Conservation (phyloP, 2,329 filamentous ascomycete genomes). For the Colletotrichum neosansevieriae region DNA sequence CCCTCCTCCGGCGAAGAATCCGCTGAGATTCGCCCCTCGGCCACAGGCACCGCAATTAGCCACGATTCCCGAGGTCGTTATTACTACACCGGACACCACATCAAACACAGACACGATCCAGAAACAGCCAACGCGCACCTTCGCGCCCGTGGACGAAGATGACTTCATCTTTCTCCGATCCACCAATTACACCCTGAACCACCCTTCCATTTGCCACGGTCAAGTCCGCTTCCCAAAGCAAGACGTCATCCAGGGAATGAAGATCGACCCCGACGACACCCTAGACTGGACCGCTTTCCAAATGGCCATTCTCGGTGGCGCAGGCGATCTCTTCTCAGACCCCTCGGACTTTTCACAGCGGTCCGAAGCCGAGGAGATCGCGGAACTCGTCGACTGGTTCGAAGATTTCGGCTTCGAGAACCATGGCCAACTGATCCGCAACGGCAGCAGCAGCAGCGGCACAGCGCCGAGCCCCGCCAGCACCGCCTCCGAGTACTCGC, state of each 20-base stretch:
- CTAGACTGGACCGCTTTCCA: conserved; percentile 75
- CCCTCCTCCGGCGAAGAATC: conserved; percentile 49
- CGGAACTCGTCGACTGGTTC: conserved; percentile 65
- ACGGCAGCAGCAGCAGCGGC: background rate
- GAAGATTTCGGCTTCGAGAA: conserved; percentile 61
- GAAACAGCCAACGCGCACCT: conserved; percentile 13
- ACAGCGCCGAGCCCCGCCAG: background rate
- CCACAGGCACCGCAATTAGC: conserved; percentile 47
- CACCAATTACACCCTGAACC: conserved; percentile 62
- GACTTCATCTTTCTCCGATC: conserved; percentile 62
- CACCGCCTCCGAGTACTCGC: background rate
- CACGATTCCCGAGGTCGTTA: conserved; percentile 56
- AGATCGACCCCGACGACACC: conserved; percentile 60
- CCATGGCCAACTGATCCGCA: conserved; percentile 53
- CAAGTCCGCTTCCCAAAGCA: conserved; percentile 64
- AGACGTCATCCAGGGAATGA: conserved; percentile 53
- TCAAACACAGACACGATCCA: conserved; percentile 8
- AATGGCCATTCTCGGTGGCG: conserved; percentile 71
- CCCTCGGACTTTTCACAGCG: conserved; percentile 54
- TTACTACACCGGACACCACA: conserved; percentile 35
- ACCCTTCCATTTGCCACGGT: conserved; percentile 65
- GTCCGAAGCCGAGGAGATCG: conserved; percentile 59
- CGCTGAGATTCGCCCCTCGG: conserved; percentile 38
- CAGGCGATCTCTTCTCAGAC: conserved; percentile 63
- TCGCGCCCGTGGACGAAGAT: conserved; percentile 51